phyloP scores from a whole-genome alignment of 23 red algal genomes.

The Gracilaria vermiculophylla region DNA sequence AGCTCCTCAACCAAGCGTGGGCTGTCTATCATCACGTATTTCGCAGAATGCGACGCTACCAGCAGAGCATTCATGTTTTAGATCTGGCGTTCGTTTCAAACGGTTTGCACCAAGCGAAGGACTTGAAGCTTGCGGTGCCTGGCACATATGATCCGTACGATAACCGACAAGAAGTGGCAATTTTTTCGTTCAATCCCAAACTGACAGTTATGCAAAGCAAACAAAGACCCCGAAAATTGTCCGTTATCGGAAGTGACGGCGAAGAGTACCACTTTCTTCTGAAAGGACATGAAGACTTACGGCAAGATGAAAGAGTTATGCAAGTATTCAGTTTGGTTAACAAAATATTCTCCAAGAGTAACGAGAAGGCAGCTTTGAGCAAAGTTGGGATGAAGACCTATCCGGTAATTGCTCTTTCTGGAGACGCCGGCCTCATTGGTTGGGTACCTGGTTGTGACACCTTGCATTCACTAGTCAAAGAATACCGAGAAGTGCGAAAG shows the following conservation, averaged over 20 bases:
- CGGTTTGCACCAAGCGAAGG: constrained; percentile 48
- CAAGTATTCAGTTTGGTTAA: constrained; percentile 96
- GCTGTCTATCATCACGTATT: constrained; percentile 87
- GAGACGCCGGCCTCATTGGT: constrained; percentile 84
- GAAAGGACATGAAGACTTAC: constrained; percentile 98
- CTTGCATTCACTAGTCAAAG: constrained; percentile 86
- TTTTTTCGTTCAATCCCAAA: constrained; percentile 69
- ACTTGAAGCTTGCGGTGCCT: constrained; percentile 85
- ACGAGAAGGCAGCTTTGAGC: neutral
- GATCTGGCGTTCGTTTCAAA: constrained; percentile 84
- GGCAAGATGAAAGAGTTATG: constrained; percentile 98
- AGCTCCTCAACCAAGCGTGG: constrained; percentile 90
- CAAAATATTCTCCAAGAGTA: constrained; percentile 78
- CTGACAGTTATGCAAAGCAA: constrained; percentile 91
- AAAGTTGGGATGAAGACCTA: constrained; percentile 70
- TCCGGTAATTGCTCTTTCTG: constrained; percentile 84
- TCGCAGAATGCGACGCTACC: constrained; percentile 77
- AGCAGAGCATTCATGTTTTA: constrained; percentile 61
- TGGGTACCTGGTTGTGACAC: constrained; percentile 99
- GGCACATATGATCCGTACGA: constrained; percentile 83
- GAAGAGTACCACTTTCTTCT: constrained; percentile 92
- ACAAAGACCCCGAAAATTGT: constrained; percentile 90
- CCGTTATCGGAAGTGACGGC: constrained; percentile 92
- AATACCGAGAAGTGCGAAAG: constrained; percentile 89
- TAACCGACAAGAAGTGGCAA: constrained; percentile 57